Evolutionary conservation across 306 rosid species (phyloP).

Genomic region (Rosa multiflora): DNA sequence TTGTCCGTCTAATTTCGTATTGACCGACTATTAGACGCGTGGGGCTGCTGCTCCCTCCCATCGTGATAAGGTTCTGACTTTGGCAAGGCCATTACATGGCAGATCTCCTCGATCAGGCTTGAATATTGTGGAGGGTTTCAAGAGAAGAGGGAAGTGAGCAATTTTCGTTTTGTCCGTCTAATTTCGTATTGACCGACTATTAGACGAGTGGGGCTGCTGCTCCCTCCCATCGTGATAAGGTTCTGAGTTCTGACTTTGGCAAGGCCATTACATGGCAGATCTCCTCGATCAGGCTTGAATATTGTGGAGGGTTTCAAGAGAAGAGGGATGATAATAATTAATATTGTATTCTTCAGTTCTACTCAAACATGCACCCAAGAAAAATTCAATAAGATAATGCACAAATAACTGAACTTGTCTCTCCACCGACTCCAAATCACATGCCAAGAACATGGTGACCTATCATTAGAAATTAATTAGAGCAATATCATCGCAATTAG

Average conservation of each 20-base stretch:
- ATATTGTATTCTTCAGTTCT: not conserved
- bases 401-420: not conserved
- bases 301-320: not conserved
- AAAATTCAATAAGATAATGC: not conserved
- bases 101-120: not conserved
- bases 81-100: not conserved
- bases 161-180: too few relatives aligned
- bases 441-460: constrained; percentile 15
- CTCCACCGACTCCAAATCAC: constrained; percentile 6
- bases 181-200: too few relatives aligned
- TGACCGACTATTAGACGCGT: too few relatives aligned
- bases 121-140: not conserved
- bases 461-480: not conserved
- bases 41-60: too few relatives aligned
- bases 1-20: too few relatives aligned
- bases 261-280: not conserved
- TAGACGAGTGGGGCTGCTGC: too few relatives aligned
- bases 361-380: not conserved
- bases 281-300: not conserved
- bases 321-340: not conserved
- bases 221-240: not conserved
- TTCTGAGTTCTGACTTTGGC: not conserved
- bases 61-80: not conserved
- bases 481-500: not conserved
- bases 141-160: too few relatives aligned